Base-by-base conservation (phyloP, 176 grass and related monocot genomes). In the Oropetium thomaeum region DNA sequence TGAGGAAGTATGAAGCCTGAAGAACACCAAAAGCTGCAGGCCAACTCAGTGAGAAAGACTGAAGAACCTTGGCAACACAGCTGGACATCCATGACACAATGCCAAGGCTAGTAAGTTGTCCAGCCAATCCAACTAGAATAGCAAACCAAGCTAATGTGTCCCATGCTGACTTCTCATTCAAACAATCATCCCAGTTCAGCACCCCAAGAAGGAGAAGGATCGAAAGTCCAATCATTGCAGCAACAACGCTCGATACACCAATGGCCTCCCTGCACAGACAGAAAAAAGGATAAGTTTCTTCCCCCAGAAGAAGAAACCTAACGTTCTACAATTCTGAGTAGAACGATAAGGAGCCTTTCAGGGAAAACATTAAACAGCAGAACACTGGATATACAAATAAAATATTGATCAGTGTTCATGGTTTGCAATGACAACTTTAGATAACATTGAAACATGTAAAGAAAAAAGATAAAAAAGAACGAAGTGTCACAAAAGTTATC, bases 71-170 rank as follows among this genome's bases (percentile, higher is more conserved):
- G 11, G 87, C 89, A 17, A 98, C 91, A 87, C 86, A 99, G 63
- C 83, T 92, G 26, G 96, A 99, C 86, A 94, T 95, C 86, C 91
- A 95, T 71, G 96, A 84, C 16, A 99, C 82, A 57, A 99, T 84
- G 17, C 87, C 91, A 1, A 99, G 71, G 54, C 77, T 95, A 49
- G 89, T 92, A 48, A 95, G 89, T 77, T 95, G 96, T 48, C 91
- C 91, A 5, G 96, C 91, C 89, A 99, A 88, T 84, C 96, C 96
- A 48, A 99, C 96, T 75, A 99, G 82, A 82, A 99, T 88, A 64
- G 96, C 96, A 89, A 99, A 99, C 96, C 91, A 99, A 78, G 87
- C 87, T 66, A 99, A 87, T 37, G 91, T 99, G 84, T 99, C 96
- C 91, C 91, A 95, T 70, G 91, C 96, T 55, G 96, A 95, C 60